Evolutionary conservation across 805 yeast genomes (phyloP), one percentile per base, ranked within the genome.

Genomic region (Ogataea henricii): DNA sequence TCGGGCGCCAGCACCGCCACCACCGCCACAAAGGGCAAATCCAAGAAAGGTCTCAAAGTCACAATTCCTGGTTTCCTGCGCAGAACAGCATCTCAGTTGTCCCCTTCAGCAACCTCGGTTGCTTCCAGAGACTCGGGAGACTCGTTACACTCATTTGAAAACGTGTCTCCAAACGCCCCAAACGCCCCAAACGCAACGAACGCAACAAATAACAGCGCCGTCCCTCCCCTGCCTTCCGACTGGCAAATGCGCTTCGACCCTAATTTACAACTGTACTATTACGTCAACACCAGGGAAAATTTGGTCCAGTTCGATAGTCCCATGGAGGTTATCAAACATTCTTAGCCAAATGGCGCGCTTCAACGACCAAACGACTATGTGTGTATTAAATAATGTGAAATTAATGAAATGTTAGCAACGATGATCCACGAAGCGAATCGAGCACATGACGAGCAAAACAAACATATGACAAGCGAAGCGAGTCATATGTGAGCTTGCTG

Each of bases 291-390:
- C 20, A 41, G 48, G 14, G 67, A 68, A 10, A 67, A 65, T 38
- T 53, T 65, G 2, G 63, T 74, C 12, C 70, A 73, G 43, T 72
- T 74, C 52, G 79, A 76, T 56, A 69, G 68, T 36, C 78, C 80
- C 2, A 59, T 69, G 40, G 79, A 75, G 57, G 79, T 75, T n/a
- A 23, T 48, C 16, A 51, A 47, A 25, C 49, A 40, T 43, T 6
- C 10, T 27, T 35, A 41, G 44, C 29, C 13, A 38, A 13, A 29
- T 14, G 18, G 18, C 34, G 17, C 34, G 34, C 34, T 30, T 27
- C n/a, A 27, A 27, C 13, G 18, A 30, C 34, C 18, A 16, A 30
- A 30, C 34, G 34, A 30, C 16, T 30, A 30, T 13, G 16, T 30
- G 34, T 30, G 18, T 30, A 27, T 27, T 6, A 34, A 25, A 13